These are phyloP conservation scores for Entonaema liquescens DNA, from an alignment of 495 filamentous ascomycete genomes.

Conservation along the genomic window DNA sequence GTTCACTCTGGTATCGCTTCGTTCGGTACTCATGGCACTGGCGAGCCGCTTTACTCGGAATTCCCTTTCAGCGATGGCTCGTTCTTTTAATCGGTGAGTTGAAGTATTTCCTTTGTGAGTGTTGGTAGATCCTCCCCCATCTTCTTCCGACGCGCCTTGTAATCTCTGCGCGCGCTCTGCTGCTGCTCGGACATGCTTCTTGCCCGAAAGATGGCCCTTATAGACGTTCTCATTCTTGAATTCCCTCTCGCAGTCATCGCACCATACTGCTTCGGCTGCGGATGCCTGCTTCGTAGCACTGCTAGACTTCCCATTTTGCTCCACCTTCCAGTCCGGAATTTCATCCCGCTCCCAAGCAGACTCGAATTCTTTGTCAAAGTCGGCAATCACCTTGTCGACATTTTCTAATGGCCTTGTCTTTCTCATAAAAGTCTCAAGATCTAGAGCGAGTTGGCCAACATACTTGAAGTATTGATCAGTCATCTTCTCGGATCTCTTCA, in stretches of 20 bases:
- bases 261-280: conserved; percentile 81
- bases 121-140: conserved; percentile 37
- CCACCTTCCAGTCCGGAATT: conserved; percentile 81
- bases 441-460: conserved; percentile 77
- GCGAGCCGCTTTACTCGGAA: conserved; percentile 80
- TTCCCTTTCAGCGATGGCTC: conserved; percentile 89
- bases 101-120: conserved; percentile 46
- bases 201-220: conserved; percentile 83
- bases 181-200: conserved; percentile 89
- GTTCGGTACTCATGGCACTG: conserved; percentile 76
- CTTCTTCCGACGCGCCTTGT: conserved; percentile 35
- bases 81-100: conserved; percentile 77
- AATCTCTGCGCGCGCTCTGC: conserved; percentile 60
- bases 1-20: conserved; percentile 86
- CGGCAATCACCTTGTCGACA: conserved; percentile 75
- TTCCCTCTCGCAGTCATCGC: conserved; percentile 87
- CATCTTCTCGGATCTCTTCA: conserved; percentile 82
- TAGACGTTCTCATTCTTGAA: conserved; percentile 97
- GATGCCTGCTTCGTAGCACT: conserved; percentile 55
- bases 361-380: conserved; percentile 83
- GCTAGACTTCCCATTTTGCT: conserved; percentile 48
- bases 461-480: conserved; percentile 93
- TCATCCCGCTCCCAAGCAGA: conserved; percentile 80
- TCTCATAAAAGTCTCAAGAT: conserved; percentile 86
- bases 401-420: conserved; percentile 84